phyloP scores from a whole-genome alignment of 2,329 filamentous ascomycete species.

The Fusarium pseudograminearum region DNA sequence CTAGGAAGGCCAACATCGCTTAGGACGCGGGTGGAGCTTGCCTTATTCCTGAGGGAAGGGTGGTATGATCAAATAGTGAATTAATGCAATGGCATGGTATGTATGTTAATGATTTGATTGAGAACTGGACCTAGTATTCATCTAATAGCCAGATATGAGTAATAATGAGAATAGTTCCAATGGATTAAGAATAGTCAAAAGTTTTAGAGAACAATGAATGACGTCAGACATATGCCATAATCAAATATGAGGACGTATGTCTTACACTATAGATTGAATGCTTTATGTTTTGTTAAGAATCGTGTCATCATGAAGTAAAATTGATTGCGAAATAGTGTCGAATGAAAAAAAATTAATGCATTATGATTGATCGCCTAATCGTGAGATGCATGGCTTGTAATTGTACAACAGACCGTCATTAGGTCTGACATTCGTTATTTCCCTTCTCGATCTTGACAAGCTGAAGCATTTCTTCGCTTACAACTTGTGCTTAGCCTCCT shows the following conservation, averaged over 20 bases:
- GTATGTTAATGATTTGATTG: not conserved
- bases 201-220: not conserved
- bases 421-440: conserved; percentile 25
- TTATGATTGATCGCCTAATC: conserved; percentile 30
- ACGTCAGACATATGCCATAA: conserved; percentile 4
- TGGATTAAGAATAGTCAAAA: not conserved
- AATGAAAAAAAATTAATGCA: conserved; percentile 15
- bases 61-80: not conserved
- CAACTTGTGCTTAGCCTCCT: conserved; percentile 40
- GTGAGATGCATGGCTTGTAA: conserved; percentile 40
- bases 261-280: too few relatives aligned
- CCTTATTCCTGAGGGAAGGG: not conserved
- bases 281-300: too few relatives aligned
- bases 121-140: too few relatives aligned
- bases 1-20: conserved; percentile 43
- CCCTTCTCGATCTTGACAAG: not conserved
- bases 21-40: conserved; percentile 1
- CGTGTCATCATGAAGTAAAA: not conserved
- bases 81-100: not conserved
- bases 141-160: not conserved
- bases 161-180: not conserved
- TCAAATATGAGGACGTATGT: not conserved
- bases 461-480: conserved; percentile 11
- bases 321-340: too few relatives aligned
- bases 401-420: conserved; percentile 34